Conservation (phyloP, 2,329 filamentous ascomycete genomes). For the Scedosporium boydii region DNA sequence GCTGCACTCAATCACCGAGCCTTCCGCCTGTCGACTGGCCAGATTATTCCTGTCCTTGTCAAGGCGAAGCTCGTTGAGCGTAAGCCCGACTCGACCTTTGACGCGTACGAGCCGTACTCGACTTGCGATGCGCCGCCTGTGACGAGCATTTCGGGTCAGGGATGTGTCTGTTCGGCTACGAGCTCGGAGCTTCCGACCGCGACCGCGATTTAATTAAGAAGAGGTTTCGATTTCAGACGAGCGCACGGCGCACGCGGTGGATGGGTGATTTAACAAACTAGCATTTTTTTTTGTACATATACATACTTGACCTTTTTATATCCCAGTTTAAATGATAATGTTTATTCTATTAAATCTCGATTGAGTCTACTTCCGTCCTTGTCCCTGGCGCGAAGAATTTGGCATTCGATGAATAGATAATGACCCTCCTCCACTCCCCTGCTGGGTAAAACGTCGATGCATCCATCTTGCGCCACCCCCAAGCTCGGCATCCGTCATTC, state of each 20-base stretch:
- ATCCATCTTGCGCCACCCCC: no score
- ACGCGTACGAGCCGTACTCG: slow-evolving; percentile 26
- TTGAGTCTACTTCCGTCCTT: no score
- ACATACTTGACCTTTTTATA: no score
- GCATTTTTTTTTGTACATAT: neutral
- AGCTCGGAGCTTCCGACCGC: neutral
- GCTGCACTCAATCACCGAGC: slow-evolving; percentile 48
- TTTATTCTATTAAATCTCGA: no score
- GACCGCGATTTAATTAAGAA: neutral
- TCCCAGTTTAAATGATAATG: no score
- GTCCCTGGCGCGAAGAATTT: no score
- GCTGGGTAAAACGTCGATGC: no score
- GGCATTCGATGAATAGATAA: no score
- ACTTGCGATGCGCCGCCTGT: slow-evolving; percentile 35
- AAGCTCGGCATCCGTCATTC: no score
- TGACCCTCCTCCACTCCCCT: no score
- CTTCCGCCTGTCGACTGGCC: slow-evolving; percentile 56
- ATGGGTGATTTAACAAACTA: neutral
- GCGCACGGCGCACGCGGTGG: neutral
- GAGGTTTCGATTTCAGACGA: no score
- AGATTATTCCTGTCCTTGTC: slow-evolving; percentile 58
- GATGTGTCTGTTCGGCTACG: slow-evolving; percentile 29
- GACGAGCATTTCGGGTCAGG: slow-evolving; percentile 29
- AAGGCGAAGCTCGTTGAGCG: slow-evolving; percentile 38
- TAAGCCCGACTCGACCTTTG: slow-evolving; percentile 21